Evolutionary conservation across 768 basidiomycete genomes (phyloP), one percentile per base, ranked within the genome.

Genomic region (Leccinum subtestaceum): DNA sequence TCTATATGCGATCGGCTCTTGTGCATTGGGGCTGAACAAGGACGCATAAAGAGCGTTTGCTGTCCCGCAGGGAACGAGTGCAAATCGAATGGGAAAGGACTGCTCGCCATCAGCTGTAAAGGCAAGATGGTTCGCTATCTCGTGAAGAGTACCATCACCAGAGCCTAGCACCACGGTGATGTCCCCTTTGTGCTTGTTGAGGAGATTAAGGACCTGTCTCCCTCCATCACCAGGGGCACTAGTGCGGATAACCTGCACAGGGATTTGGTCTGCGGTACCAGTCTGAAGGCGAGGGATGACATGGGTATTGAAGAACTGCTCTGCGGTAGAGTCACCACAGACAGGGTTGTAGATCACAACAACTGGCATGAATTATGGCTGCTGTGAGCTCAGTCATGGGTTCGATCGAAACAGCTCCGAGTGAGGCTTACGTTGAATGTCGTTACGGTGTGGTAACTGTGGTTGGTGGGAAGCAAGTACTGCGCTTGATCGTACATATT

Each of bases 91-190:
- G 63, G 64, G 25, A 64, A 59, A 52, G 48, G 58, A 43, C 21
- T 58, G 59, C 4, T 57, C 52, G 15, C 57, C 62, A 5, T 67
- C 53, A 17, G 62, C 36, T 17, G 65, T 63, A 23, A 68, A 67
- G 38, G 58, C 43, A 34, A 92, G 68, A 11, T 79, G 79, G 61
- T 88, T 89, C 68, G 95, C 79, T 61, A 96, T 83, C 65, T 98
- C 95, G 70, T 96, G 92, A 40, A 94, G 77, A 1, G 95, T 97
- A 17, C 95, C 95, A 72, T 98, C 95, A 8, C 95, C 95, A 5
- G 95, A 93, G 15, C 81, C 83, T 25, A 94, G 76, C 53, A 90
- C 68, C 50, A 90, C 68, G 1, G 80, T 80, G 53, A 82, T 59
- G 50, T 60, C 63, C 27, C 68, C 75, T 8, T 69, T 56, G 56